Evolutionary conservation across 2,329 filamentous ascomycete species (phyloP).

Genomic region (Helotiales sp.): DNA sequence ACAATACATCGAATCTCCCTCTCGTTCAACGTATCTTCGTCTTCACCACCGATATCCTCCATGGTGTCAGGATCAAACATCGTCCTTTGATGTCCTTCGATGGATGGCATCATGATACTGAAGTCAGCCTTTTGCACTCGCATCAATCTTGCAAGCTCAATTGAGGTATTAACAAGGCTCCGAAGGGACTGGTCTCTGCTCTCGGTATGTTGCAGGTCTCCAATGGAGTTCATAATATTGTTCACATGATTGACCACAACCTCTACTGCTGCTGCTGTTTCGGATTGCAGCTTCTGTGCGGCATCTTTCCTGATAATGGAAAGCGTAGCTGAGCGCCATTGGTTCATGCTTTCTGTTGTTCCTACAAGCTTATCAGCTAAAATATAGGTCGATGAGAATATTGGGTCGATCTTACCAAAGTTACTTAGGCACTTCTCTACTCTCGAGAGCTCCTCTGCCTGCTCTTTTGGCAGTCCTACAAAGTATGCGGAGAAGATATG

Average conservation of each 20-base stretch:
- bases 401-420: conserved; percentile 24
- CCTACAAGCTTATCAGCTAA: conserved; percentile 33
- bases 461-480: conserved; percentile 58
- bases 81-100: conserved; percentile 49
- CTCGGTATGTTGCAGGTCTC: conserved; percentile 31
- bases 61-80: conserved; percentile 60
- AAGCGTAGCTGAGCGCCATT: conserved; percentile 67
- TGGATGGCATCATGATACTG: conserved; percentile 54
- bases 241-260: conserved; percentile 48
- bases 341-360: conserved; percentile 56
- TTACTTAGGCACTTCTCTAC: conserved; percentile 25
- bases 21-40: conserved; percentile 53
- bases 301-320: conserved; percentile 57
- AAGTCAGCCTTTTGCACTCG: conserved; percentile 60
- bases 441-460: conserved; percentile 47
- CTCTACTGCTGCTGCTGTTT: conserved; percentile 46
- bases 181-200: conserved; percentile 54
- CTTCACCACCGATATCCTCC: conserved; percentile 65
- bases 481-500: conserved; percentile 63
- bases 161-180: conserved; percentile 50
- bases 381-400: background rate
- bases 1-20: conserved; percentile 61
- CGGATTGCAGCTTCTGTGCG: conserved; percentile 44
- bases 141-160: conserved; percentile 57
- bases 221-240: conserved; percentile 50